These are phyloP conservation scores for Boletus rex-veris DNA, from an alignment of 768 basidiomycete species.

Conservation along the genomic window DNA sequence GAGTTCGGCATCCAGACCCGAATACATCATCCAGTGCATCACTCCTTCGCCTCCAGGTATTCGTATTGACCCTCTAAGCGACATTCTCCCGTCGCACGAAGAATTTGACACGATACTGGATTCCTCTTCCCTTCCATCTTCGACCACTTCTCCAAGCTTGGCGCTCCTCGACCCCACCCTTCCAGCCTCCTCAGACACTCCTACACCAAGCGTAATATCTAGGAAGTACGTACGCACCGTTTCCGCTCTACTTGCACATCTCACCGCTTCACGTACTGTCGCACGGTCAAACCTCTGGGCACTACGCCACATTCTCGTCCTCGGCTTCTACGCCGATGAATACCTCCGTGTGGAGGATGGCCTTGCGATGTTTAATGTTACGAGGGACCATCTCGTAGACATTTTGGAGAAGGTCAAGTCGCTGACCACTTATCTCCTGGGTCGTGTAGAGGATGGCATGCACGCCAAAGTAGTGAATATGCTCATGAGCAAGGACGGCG, in stretches of 20 bases:
- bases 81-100: slow-evolving; percentile 49
- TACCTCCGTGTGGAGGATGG: slow-evolving; percentile 51
- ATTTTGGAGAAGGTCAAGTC: slow-evolving; percentile 48
- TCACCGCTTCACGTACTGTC: slow-evolving; percentile 56
- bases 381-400: slow-evolving; percentile 29
- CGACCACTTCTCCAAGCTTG: slow-evolving; percentile 50
- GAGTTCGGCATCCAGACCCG: slow-evolving; percentile 36
- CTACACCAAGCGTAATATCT: slow-evolving; percentile 4
- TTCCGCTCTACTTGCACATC: slow-evolving; percentile 50
- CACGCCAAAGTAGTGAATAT: slow-evolving; percentile 40
- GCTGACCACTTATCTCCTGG: slow-evolving; percentile 60
- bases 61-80: slow-evolving; percentile 39
- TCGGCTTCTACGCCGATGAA: slow-evolving; percentile 64
- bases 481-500: slow-evolving; percentile 27
- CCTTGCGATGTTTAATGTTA: slow-evolving; percentile 36
- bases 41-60: slow-evolving; percentile 36
- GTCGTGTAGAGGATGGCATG: slow-evolving; percentile 47
- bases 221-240: slow-evolving; percentile 59
- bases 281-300: slow-evolving; percentile 62
- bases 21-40: slow-evolving; percentile 42
- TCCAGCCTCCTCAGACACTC: slow-evolving; percentile 38
- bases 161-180: slow-evolving; percentile 60
- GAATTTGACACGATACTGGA: slow-evolving; percentile 48
- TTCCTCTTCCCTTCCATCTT: slow-evolving; percentile 38
- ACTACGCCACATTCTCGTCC: slow-evolving; percentile 63